phyloP scores from a whole-genome alignment of 495 filamentous ascomycete species.

The Neurospora sp. region DNA sequence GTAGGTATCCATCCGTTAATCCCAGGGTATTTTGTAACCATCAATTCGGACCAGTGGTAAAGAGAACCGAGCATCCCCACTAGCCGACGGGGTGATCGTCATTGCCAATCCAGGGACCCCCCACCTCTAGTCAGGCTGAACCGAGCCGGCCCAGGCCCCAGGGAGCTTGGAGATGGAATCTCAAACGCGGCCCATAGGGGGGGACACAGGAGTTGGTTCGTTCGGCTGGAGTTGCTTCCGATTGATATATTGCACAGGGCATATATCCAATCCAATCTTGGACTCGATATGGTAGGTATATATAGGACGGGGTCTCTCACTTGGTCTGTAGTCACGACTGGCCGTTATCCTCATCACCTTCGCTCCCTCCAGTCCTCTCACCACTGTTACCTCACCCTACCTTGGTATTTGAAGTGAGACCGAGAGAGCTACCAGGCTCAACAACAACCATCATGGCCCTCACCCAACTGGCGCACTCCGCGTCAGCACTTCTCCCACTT shows the following conservation, averaged over 20 bases:
- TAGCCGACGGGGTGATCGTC: not conserved
- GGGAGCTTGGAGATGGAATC: not conserved
- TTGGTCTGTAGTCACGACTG: not conserved
- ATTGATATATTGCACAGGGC: not conserved
- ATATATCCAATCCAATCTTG: not conserved
- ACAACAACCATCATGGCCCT: conserved; percentile 5
- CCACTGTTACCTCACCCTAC: not conserved
- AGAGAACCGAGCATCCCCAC: not conserved
- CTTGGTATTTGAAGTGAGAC: not conserved
- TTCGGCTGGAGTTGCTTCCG: not conserved
- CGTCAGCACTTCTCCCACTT: conserved; percentile 15
- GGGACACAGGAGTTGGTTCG: not conserved
- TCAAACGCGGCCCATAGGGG: not conserved
- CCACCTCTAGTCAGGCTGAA: not conserved
- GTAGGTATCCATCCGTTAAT: not conserved
- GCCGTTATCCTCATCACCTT: not conserved
- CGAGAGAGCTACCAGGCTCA: not conserved
- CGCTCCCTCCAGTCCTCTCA: not conserved
- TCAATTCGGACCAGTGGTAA: not conserved
- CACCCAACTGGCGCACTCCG: conserved; percentile 2
- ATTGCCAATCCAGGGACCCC: not conserved
- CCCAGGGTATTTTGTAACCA: not conserved
- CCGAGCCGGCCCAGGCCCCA: not conserved
- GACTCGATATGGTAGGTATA: not conserved
- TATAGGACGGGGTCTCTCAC: not conserved